These are phyloP conservation scores for Silene noctiflora DNA, from an alignment of 179 eudicot genomes.

Conservation along the genomic window DNA sequence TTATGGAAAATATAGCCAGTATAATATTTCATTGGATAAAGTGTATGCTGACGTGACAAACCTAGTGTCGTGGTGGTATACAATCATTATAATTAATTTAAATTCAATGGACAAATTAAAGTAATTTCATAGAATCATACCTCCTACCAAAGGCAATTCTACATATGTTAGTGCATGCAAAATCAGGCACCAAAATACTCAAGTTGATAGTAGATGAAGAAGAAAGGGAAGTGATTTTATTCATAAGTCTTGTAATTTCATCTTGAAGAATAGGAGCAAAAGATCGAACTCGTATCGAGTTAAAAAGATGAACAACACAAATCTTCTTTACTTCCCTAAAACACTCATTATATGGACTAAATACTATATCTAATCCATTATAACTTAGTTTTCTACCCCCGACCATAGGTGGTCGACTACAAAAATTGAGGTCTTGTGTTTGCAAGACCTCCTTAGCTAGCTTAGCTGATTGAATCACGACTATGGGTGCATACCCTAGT, in stretches of 20 bases:
- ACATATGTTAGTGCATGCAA: slow-evolving; percentile 12
- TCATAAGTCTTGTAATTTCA: slow-evolving; percentile 23
- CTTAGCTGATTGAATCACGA: slow-evolving; percentile 25
- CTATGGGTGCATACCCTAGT: slow-evolving; percentile 15
- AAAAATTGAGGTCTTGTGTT: slow-evolving; percentile 26
- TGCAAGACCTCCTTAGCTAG: slow-evolving; percentile 23
- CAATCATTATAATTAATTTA: too few relatives aligned
- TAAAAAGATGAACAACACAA: slow-evolving; percentile 25
- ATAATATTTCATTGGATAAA: neutral
- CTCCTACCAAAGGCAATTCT: slow-evolving; percentile 27
- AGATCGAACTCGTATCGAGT: slow-evolving; percentile 25
- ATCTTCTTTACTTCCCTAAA: slow-evolving; percentile 23
- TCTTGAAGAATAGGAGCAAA: slow-evolving; percentile 25
- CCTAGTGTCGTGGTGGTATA: too few relatives aligned
- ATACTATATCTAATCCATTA: slow-evolving; percentile 23
- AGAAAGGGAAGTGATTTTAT: slow-evolving; percentile 5
- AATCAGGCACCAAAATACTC: slow-evolving; percentile 13
- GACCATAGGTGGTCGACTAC: slow-evolving; percentile 15
- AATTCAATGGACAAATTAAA: too few relatives aligned
- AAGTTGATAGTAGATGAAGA: slow-evolving; percentile 6
- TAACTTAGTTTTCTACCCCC: slow-evolving; percentile 21
- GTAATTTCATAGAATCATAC: neutral
- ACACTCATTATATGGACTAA: slow-evolving; percentile 22
- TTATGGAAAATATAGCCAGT: too few relatives aligned
- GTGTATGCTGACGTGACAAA: too few relatives aligned